Percentiles rank a stretch among this genome's conserved stretches.
Evolutionary conservation across 2,329 filamentous ascomycete genomes (phyloP).

Genomic region (Fonsecaea multimorphosa): DNA sequence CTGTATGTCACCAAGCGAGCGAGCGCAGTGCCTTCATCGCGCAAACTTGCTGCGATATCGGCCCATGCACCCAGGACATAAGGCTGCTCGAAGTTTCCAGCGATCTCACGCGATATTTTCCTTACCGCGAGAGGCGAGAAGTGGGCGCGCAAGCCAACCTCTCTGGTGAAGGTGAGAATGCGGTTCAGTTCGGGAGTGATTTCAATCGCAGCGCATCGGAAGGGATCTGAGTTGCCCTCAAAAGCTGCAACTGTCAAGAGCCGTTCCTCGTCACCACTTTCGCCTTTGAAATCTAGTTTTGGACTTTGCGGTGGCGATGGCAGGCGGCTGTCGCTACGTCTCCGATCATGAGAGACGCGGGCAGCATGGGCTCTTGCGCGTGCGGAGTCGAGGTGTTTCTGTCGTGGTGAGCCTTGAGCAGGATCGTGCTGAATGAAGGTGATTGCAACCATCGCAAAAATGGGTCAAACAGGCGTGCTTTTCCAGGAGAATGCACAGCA

Average conservation of each 20-base stretch:
- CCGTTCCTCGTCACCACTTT: not conserved
- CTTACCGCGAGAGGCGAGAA: not conserved
- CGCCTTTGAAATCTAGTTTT: not conserved
- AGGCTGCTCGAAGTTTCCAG: not conserved
- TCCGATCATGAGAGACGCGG: not conserved
- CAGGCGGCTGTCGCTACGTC: not conserved
- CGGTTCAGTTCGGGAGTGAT: not conserved
- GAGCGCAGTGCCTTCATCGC: not conserved
- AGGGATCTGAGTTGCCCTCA: not conserved
- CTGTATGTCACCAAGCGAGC: not conserved
- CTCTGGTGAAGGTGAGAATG: not conserved
- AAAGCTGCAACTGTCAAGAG: not conserved
- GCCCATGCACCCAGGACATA: not conserved
- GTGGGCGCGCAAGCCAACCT: not conserved
- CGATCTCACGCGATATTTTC: not conserved
- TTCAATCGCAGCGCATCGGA: not conserved
- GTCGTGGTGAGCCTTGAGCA: not conserved
- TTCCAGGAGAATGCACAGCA: not conserved
- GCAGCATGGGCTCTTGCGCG: not conserved
- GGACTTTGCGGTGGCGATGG: not conserved
- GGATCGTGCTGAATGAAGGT: not conserved
- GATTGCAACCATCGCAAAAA: not conserved
- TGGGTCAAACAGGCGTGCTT: conserved; percentile 14
- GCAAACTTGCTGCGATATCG: not conserved
- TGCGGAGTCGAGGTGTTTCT: not conserved